Evolutionary conservation across 371 early-diverging fungal genomes (phyloP).

Genomic region (Mucor plumbeus): DNA sequence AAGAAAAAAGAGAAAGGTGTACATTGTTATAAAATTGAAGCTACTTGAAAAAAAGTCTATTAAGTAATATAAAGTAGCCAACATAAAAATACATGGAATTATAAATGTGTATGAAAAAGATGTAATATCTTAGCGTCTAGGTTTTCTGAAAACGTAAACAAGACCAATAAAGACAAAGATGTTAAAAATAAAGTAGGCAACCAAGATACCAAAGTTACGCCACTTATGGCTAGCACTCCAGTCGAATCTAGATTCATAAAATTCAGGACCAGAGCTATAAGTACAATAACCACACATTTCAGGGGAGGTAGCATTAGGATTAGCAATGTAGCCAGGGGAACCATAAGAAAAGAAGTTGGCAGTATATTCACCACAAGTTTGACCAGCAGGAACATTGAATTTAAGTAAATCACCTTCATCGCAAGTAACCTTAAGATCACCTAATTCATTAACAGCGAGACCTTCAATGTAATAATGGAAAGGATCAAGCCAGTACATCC

Average conservation of each 20-base stretch:
- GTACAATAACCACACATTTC: constrained; percentile 71
- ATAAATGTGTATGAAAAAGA: not conserved
- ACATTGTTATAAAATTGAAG: constrained; percentile 1
- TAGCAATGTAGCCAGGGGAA: constrained; percentile 63
- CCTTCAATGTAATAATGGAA: constrained; percentile 80
- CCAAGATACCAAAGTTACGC: constrained; percentile 74
- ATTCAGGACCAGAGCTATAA: constrained; percentile 65
- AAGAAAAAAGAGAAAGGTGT: not conserved
- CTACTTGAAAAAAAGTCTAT: not conserved
- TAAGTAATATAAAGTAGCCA: not conserved
- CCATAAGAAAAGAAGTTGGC: constrained; percentile 56
- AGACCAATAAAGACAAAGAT: constrained; percentile 49
- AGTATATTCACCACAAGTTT: constrained; percentile 69
- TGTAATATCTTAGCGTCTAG: constrained; percentile 34
- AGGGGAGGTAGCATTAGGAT: constrained; percentile 50
- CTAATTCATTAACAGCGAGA: constrained; percentile 71
- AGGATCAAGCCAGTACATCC: constrained; percentile 83
- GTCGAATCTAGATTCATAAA: constrained; percentile 46
- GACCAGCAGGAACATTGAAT: constrained; percentile 62
- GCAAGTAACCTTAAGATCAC: constrained; percentile 59
- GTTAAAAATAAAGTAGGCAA: constrained; percentile 63
- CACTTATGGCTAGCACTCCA: constrained; percentile 73
- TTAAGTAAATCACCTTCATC: constrained; percentile 48
- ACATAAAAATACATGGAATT: constrained; percentile 9
- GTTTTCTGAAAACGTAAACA: constrained; percentile 49